Base-by-base conservation (phyloP, 768 basidiomycete species). In the Asterophora parasitica region DNA sequence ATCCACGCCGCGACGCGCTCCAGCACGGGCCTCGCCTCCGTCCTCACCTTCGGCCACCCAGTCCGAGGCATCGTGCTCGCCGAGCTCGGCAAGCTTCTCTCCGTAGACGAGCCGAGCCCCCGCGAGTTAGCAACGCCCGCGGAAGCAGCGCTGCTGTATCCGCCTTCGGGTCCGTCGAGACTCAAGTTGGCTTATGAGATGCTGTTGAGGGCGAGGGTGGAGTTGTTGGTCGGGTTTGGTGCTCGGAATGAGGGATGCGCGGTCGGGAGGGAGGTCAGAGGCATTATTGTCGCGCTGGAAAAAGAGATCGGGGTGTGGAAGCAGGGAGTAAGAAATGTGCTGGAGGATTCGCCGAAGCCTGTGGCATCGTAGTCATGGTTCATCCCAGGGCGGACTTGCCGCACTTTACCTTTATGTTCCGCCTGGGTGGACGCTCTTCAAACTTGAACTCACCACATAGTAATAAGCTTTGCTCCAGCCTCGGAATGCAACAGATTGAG, bases 61-160 rank as follows among this genome's bases (percentile, higher is more conserved):
- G 76, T 86, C 1, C 75, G 88, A 1, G 89, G 79, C 0, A 68
- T 94, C 17, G 81, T 86, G 4, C 67, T 85, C 7, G 82, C 84
- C 2, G 92, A 94, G 61, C 71, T 90, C 5, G 91, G 88, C 0
- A 93, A 92, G 66, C 67, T 92, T 6, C 72, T 93, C 5, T 79
- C 80, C 0, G 85, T 92, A 0, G 88, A 92, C 56, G 88, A 91
- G 59, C 83, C 82, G 0, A 62, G 65, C 3, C 77, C 81, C 3
- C 62, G 61, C 1, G 49, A 57, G 28, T 50, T 55, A 11, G 15
- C 52, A 15, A 45, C 49, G 4, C 46, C 55, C n/a, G 52, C 55
- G 13, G 46, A 50, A 35, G 39, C 60, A 37, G 35, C 56, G 10
- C 48, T 55, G 12, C 32, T 60, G 0, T 88, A 82, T 60, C 88